These are phyloP conservation scores for Mucor lusitanicus DNA, from an alignment of 371 early-diverging fungal genomes.

Conservation along the genomic window DNA sequence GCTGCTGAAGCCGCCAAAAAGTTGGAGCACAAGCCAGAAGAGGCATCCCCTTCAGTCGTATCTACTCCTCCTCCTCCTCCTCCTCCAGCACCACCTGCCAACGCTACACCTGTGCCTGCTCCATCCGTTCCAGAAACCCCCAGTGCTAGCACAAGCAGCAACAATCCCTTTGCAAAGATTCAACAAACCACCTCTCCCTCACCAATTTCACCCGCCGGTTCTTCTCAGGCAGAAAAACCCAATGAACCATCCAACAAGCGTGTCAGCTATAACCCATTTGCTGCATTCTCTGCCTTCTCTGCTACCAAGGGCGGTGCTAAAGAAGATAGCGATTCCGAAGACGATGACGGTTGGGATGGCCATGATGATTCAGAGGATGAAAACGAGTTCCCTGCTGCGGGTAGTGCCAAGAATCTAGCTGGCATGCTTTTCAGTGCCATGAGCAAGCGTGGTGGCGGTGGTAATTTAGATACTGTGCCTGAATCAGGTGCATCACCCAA, in stretches of 20 bases:
- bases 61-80: slow-evolving; percentile 15
- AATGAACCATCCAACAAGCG: slow-evolving; percentile 39
- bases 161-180: slow-evolving; percentile 53
- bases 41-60: background rate
- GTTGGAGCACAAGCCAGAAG: slow-evolving; percentile 8
- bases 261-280: slow-evolving; percentile 56
- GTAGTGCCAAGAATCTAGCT: slow-evolving; percentile 52
- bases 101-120: slow-evolving; percentile 11
- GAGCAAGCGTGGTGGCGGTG: slow-evolving; percentile 20
- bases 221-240: slow-evolving; percentile 29
- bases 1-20: slow-evolving; percentile 22
- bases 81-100: slow-evolving; percentile 6
- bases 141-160: slow-evolving; percentile 28
- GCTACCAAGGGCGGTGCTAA: slow-evolving; percentile 38
- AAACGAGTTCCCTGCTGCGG: slow-evolving; percentile 53
- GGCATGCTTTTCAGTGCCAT: slow-evolving; percentile 46
- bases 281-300: slow-evolving; percentile 48
- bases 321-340: slow-evolving; percentile 38
- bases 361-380: slow-evolving; percentile 46
- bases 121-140: slow-evolving; percentile 11
- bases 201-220: background rate
- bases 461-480: slow-evolving; percentile 9
- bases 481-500: slow-evolving; percentile 17
- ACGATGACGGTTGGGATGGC: slow-evolving; percentile 44
- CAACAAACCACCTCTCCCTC: slow-evolving; percentile 14